Evolutionary conservation across 768 basidiomycete species (phyloP), one percentile per base, ranked within the genome.

Genomic region (Termitomyces titanicus): DNA sequence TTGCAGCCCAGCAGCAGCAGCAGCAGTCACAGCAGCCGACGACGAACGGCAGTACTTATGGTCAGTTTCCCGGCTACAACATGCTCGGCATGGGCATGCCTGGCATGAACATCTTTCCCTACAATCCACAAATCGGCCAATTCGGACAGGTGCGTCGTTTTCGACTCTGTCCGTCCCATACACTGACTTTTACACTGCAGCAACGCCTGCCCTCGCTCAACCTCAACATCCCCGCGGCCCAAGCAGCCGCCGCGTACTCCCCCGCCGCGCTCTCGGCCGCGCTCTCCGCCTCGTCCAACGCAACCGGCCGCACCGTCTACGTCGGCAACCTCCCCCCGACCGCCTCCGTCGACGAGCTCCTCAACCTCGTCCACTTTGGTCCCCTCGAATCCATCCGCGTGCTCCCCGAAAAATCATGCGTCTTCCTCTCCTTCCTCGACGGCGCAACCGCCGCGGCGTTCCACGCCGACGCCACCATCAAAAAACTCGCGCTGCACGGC

Each of bases 371-470:
- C 55, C 94, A 96, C 66, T 98, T 98, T 66, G 96, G 96, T 3
- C 96, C 97, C 0, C 86, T 98, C 62, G 96, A 98, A 70, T 88
- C 85, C 45, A 88, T 98, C 65, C 89, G 94, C 46, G 90, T 99
- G 34, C 82, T 98, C 10, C 93, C 94, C 43, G 96, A 98, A 70
- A 98, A 98, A 70, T 91, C 88, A 2, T 98, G 97, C 70, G 94
- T 97, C 49, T 99, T 99, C 79, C 84, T 99, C 54, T 97, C 94
- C 27, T 99, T 98, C 85, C 81, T 99, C 52, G 95, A 99, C 55
- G 89, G 88, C 20, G 79, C 84, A 27, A 97, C 92, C 5, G 94
- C 97, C 9, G 92, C 93, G 0, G 94, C 94, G 0, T 99, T 99
- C 82, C 92, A 96, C 65, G 95, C 96, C 37, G 97, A 98, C 65